Base-by-base conservation (phyloP, 257 asterid species). In the Haberlea rhodopensis region DNA sequence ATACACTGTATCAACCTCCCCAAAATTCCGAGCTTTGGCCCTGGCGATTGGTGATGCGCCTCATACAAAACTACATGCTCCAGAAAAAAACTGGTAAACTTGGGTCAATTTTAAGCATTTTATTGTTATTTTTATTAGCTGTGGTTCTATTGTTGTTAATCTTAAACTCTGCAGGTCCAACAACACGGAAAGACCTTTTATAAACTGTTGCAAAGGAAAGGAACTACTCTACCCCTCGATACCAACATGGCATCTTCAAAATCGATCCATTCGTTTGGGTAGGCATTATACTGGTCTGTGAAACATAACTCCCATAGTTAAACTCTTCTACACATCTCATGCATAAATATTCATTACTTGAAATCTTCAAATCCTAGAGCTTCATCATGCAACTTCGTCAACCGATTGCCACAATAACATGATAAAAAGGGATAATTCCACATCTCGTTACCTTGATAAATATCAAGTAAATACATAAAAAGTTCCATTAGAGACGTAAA, bases 401-500 rank as follows among this genome's bases (percentile, higher is more conserved):
- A 43, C 1, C 1, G 10, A 29, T 43, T 43, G 51, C 51, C 51
- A 43, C 4, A 15, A 4, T 13, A 43, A 43, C 20, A 13, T 4
- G 19, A 4, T 7, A 43, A 37, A 32, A 32, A 32, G 43, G 15
- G 43, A 32, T 9, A 8, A 9, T 32, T 32, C 9, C 9, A 32
- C 8, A 32, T 32, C 13, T 27, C 29, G 20, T 54, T 8, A 53
- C 27, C 21, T 34, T 48, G n/a, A 65, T 20, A 15, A 23, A 10
- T 28, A 25, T 16, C 46, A 54, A 21, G 20, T 43, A 5, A 8
- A 63, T 9, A 32, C 32, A 56, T 68, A 49, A 18, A 37, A 15
- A 10, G 13, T 20, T 69, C 20, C 29, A 23, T 58, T n/a, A 23
- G 11, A 51, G 2, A 34, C 25, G 65, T n/a, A 60, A 70, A 45